A percentile compares a stretch with the other conserved stretches of the same genome.
Evolutionary conservation across 768 basidiomycete genomes (phyloP).

Genomic region (Boletus tomentosulus): DNA sequence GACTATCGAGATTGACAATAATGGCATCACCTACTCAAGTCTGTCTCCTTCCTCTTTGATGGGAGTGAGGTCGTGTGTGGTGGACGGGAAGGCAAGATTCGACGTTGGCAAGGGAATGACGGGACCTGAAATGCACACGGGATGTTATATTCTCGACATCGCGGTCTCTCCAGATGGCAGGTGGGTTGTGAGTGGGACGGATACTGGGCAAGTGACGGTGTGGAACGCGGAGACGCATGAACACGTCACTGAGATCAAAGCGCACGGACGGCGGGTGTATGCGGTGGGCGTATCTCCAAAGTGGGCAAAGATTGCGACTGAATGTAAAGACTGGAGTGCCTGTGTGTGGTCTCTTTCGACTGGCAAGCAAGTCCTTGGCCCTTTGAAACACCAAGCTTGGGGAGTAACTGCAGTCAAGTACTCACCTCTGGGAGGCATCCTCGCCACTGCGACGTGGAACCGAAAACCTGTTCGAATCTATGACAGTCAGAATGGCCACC

Average conservation of each 20-base stretch:
- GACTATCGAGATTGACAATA: too few species aligned
- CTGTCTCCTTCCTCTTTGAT: background rate
- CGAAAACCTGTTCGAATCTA: too few species aligned
- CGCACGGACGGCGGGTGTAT: background rate
- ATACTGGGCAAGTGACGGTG: background rate
- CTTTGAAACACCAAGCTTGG: background rate
- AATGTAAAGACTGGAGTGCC: background rate
- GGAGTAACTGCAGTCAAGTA: background rate
- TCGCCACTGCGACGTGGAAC: background rate
- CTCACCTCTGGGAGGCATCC: background rate
- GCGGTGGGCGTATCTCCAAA: background rate
- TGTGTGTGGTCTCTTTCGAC: background rate
- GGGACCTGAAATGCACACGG: background rate
- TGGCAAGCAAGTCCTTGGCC: background rate
- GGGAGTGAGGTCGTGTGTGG: background rate
- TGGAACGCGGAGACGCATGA: background rate
- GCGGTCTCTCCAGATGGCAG: background rate
- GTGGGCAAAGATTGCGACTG: background rate
- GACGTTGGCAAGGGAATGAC: background rate
- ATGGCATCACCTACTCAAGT: too few species aligned
- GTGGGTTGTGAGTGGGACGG: background rate
- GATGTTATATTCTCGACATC: background rate
- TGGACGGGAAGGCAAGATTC: background rate
- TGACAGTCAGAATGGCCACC: background rate
- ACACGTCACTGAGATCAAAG: background rate